phyloP scores from a whole-genome alignment of 2,329 filamentous ascomycete genomes.

The Amylocarpus encephaloides region DNA sequence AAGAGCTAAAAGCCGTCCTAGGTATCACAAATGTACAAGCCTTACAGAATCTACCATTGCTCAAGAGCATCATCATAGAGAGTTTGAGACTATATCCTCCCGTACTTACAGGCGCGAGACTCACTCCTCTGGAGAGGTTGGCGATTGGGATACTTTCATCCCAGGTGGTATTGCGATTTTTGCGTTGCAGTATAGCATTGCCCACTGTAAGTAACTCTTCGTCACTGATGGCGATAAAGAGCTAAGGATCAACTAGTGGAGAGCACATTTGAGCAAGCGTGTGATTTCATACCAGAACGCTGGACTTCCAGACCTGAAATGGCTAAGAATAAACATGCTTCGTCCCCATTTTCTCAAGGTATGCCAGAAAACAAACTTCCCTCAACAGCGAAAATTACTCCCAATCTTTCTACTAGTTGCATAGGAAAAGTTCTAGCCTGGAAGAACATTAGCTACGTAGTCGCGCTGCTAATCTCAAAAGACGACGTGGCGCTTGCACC shows the following conservation, averaged over 20 bases:
- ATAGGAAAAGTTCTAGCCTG: conserved; percentile 3
- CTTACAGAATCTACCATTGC: conserved; percentile 14
- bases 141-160: conserved; percentile 4
- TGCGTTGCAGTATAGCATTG: not conserved
- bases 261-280: not conserved
- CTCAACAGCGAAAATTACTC: no score
- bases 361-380: not conserved
- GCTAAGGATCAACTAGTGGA: not conserved
- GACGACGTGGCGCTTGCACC: conserved; percentile 1
- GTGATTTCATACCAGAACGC: conserved; percentile 6
- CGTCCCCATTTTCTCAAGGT: not conserved
- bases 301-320: conserved; percentile 1
- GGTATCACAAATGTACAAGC: not conserved
- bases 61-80: conserved; percentile 35
- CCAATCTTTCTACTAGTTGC: not conserved
- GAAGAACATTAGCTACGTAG: not conserved
- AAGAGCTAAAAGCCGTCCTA: not conserved
- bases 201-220: not conserved
- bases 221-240: no score
- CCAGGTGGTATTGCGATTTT: not conserved
- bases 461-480: not conserved
- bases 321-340: not conserved
- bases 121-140: conserved; percentile 33
- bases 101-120: conserved; percentile 31
- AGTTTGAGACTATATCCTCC: conserved; percentile 33